A percentile compares a stretch with the other conserved stretches of the same genome.
These are phyloP conservation scores for Glycyrrhiza uralensis DNA, from an alignment of 306 rosid genomes.

Conservation along the genomic window DNA sequence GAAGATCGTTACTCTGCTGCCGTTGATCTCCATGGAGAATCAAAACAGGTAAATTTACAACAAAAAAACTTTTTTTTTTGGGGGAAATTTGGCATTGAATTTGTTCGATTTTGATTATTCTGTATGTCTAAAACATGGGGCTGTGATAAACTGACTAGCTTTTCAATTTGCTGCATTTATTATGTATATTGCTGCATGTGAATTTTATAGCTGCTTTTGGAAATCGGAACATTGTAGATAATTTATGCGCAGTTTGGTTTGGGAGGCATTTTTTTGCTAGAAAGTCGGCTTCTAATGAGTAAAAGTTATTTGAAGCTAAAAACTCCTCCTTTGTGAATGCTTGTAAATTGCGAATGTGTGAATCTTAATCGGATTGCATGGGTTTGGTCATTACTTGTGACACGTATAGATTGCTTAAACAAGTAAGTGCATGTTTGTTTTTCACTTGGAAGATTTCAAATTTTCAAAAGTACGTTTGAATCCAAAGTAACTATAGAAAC, in stretches of 20 bases:
- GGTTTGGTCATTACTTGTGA: not conserved
- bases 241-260: not conserved
- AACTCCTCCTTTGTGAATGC: too few relatives aligned
- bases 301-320: not conserved
- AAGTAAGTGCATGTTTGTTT: too few relatives aligned
- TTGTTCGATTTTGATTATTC: not conserved
- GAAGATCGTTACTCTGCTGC: conserved; percentile 83
- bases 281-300: not conserved
- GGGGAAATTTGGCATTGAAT: not conserved
- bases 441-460: too few relatives aligned
- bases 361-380: not conserved
- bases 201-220: not conserved
- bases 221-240: not conserved
- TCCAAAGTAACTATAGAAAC: too few relatives aligned
- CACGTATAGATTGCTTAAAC: not conserved
- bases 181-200: not conserved
- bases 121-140: not conserved
- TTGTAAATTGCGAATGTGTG: not conserved
- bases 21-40: conserved; percentile 55
- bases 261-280: not conserved
- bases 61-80: not conserved
- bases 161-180: not conserved
- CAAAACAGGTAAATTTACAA: conserved; percentile 56
- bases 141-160: not conserved
- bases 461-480: too few relatives aligned